Evolutionary conservation across 306 rosid species (phyloP).

Genomic region (Cucumis sativus): DNA sequence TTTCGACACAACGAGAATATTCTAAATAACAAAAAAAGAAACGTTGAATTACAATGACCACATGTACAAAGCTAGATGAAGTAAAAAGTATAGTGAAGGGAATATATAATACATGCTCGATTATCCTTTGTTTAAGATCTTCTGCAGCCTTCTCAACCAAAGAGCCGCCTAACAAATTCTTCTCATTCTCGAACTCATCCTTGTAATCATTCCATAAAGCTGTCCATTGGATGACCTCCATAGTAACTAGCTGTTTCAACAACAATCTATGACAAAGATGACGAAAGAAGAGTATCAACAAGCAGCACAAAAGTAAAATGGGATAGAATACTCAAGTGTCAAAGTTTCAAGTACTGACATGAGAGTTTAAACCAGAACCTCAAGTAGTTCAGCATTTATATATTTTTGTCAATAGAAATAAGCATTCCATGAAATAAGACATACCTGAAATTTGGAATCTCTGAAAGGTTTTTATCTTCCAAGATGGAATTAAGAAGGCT

Average conservation of each 20-base stretch:
- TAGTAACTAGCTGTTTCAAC: slow-evolving; percentile 73
- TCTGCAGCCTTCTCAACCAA: slow-evolving; percentile 71
- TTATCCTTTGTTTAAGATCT: slow-evolving; percentile 74
- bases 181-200: slow-evolving; percentile 69
- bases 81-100: neutral
- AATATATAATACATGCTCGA: slow-evolving; percentile 56
- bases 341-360: neutral
- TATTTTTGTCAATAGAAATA: neutral
- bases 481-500: slow-evolving; percentile 83
- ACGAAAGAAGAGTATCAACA: neutral
- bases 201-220: slow-evolving; percentile 64
- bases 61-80: neutral
- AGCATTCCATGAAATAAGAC: neutral
- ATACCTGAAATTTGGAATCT: slow-evolving; percentile 63
- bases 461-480: slow-evolving; percentile 84
- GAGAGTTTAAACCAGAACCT: neutral
- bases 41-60: neutral
- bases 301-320: neutral
- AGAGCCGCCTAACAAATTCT: slow-evolving; percentile 56
- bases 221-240: slow-evolving; percentile 93
- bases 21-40: slow-evolving; percentile 28
- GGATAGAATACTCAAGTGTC: neutral
- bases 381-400: neutral
- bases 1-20: slow-evolving; percentile 79
- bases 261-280: slow-evolving; percentile 34